These are phyloP conservation scores for Coprinopsis marcescibilis DNA, from an alignment of 768 basidiomycete genomes.

Conservation along the genomic window DNA sequence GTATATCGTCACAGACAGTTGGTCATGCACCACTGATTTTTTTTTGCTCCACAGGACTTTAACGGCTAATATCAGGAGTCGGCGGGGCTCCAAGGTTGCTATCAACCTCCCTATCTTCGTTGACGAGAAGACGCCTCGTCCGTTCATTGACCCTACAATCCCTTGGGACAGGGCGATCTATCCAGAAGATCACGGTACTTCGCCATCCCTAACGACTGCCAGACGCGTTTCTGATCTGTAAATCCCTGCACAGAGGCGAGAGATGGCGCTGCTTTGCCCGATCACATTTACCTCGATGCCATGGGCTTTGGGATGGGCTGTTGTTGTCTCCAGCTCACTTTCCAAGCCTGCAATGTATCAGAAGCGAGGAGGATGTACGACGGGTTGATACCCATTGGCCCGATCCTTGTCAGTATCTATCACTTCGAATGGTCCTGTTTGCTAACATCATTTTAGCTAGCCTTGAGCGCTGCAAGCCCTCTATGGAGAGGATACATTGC, in stretches of 20 bases:
- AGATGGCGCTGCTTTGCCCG: slow-evolving; percentile 77
- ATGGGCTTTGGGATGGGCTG: slow-evolving; percentile 99
- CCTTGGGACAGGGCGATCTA: slow-evolving; percentile 82
- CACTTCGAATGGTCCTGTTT: background rate
- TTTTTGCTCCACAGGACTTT: slow-evolving; percentile 58
- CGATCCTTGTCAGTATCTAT: slow-evolving; percentile 71
- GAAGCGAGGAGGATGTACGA: slow-evolving; percentile 95
- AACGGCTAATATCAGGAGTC: slow-evolving; percentile 90
- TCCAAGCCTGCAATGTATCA: slow-evolving; percentile 91
- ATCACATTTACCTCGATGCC: slow-evolving; percentile 97
- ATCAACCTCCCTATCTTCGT: slow-evolving; percentile 93
- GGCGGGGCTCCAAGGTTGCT: slow-evolving; percentile 89
- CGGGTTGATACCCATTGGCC: slow-evolving; percentile 90
- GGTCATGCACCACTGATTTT: slow-evolving; percentile 8
- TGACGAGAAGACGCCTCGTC: slow-evolving; percentile 79
- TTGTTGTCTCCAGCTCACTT: slow-evolving; percentile 94
- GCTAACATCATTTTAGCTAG: slow-evolving; percentile 51
- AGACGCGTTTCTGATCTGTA: slow-evolving; percentile 5
- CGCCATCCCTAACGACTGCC: background rate
- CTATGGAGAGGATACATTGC: slow-evolving; percentile 92
- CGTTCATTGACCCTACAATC: slow-evolving; percentile 90
- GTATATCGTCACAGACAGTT: slow-evolving; percentile 40
- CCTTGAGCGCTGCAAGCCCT: slow-evolving; percentile 91
- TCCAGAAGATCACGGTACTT: slow-evolving; percentile 75
- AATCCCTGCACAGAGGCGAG: slow-evolving; percentile 77